Conservation (phyloP, 2,329 filamentous ascomycete species). For the Alternaria brassicae region DNA sequence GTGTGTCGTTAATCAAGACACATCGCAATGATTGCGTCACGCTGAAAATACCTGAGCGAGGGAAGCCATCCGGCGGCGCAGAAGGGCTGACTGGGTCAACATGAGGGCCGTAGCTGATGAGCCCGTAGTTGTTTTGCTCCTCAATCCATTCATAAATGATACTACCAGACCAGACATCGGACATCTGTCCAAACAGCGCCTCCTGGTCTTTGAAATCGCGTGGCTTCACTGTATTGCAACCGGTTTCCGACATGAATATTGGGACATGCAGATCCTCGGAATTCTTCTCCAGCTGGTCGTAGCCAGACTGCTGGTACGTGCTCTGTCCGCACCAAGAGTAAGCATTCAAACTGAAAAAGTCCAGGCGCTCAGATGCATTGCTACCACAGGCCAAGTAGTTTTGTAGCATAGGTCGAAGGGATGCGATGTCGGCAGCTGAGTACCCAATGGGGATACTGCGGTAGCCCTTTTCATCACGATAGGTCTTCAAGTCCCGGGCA, state of each 20-base stretch:
- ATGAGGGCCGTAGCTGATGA: constrained; percentile 76
- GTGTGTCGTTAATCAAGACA: neutral
- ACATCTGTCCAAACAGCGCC: constrained; percentile 82
- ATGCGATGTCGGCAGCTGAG: constrained; percentile 82
- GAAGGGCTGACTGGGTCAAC: constrained; percentile 55
- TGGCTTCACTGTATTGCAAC: constrained; percentile 72
- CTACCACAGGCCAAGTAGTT: constrained; percentile 81
- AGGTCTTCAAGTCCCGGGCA: constrained; percentile 80
- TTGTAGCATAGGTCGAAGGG: constrained; percentile 69
- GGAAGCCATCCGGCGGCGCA: constrained; percentile 70
- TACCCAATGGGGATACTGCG: constrained; percentile 86
- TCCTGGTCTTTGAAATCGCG: constrained; percentile 74
- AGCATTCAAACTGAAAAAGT: constrained; percentile 86
- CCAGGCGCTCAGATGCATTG: constrained; percentile 70
- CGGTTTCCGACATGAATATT: constrained; percentile 75
- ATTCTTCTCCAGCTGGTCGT: constrained; percentile 70
- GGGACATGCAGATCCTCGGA: constrained; percentile 73
- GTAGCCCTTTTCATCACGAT: constrained; percentile 77
- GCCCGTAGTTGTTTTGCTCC: constrained; percentile 81
- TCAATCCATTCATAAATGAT: constrained; percentile 93
- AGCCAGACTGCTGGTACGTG: constrained; percentile 70
- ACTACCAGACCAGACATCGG: constrained; percentile 73
- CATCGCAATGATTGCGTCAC: neutral
- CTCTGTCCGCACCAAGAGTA: constrained; percentile 67
- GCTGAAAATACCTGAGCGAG: constrained; percentile 59